Percentiles rank a stretch among this genome's conserved stretches.
Conservation (phyloP, 371 early-diverging fungal species). For the Rhizopus delemar region DNA sequence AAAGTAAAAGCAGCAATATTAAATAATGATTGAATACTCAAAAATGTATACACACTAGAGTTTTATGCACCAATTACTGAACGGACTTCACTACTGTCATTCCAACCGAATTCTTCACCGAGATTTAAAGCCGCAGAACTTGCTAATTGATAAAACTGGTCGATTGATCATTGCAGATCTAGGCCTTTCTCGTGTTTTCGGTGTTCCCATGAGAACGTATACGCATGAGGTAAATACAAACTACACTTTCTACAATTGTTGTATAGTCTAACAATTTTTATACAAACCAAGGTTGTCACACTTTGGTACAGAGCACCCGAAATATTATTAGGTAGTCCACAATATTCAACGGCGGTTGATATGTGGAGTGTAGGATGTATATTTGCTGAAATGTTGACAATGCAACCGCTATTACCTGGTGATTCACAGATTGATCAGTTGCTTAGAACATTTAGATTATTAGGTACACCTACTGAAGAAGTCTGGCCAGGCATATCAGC, state of each 20-base stretch:
- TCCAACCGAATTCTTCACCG: constrained; percentile 88
- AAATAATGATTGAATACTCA: not conserved
- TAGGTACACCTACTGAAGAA: constrained; percentile 94
- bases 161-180: constrained; percentile 94
- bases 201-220: constrained; percentile 87
- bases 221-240: constrained; percentile 82
- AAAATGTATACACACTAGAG: constrained; percentile 61
- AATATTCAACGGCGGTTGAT: constrained; percentile 93
- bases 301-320: constrained; percentile 98
- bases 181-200: constrained; percentile 90
- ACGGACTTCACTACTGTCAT: constrained; percentile 87
- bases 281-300: constrained; percentile 80
- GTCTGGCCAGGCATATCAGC: constrained; percentile 85
- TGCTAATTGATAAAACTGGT: constrained; percentile 89
- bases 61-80: constrained; percentile 86
- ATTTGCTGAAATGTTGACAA: constrained; percentile 90
- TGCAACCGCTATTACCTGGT: constrained; percentile 81
- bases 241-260: not conserved
- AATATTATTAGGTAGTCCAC: constrained; percentile 86
- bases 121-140: constrained; percentile 91
- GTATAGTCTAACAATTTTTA: not conserved
- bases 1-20: constrained; percentile 49
- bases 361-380: constrained; percentile 99
- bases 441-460: constrained; percentile 39
- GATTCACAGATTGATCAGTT: constrained; percentile 25